phyloP scores from a whole-genome alignment of 345 rosid genomes.

The Psidium guajava region DNA sequence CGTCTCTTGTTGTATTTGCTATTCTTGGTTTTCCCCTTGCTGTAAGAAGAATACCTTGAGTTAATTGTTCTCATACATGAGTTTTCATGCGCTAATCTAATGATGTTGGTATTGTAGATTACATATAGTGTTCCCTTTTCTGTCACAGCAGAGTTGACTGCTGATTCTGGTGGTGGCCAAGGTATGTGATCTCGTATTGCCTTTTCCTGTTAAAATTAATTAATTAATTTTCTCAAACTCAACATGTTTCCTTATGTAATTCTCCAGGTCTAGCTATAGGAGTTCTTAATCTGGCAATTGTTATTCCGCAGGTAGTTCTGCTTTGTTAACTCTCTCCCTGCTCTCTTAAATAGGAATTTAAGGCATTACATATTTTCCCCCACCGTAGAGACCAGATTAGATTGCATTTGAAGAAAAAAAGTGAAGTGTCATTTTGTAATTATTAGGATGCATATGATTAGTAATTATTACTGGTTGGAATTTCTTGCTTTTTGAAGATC shows the following conservation, averaged over 20 bases:
- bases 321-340: not conserved
- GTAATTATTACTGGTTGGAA: not conserved
- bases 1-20: constrained; percentile 68
- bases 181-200: constrained; percentile 29
- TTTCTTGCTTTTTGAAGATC: not conserved
- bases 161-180: constrained; percentile 95
- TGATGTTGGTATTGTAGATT: constrained; percentile 39
- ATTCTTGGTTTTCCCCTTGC: constrained; percentile 97
- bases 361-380: not conserved
- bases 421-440: not conserved
- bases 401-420: not conserved
- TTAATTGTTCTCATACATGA: not conserved
- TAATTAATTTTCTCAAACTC: not conserved
- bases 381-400: not conserved
- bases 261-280: constrained; percentile 90
- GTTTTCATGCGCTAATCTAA: not conserved
- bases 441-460: not conserved
- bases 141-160: constrained; percentile 85
- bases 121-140: constrained; percentile 93
- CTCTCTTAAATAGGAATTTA: not conserved
- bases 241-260: not conserved
- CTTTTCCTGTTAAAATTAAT: not conserved
- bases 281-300: constrained; percentile 89
- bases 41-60: constrained; percentile 31
- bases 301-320: constrained; percentile 66